These are phyloP conservation scores for Alternaria panax DNA, from an alignment of 2,329 filamentous ascomycete genomes.

Conservation along the genomic window DNA sequence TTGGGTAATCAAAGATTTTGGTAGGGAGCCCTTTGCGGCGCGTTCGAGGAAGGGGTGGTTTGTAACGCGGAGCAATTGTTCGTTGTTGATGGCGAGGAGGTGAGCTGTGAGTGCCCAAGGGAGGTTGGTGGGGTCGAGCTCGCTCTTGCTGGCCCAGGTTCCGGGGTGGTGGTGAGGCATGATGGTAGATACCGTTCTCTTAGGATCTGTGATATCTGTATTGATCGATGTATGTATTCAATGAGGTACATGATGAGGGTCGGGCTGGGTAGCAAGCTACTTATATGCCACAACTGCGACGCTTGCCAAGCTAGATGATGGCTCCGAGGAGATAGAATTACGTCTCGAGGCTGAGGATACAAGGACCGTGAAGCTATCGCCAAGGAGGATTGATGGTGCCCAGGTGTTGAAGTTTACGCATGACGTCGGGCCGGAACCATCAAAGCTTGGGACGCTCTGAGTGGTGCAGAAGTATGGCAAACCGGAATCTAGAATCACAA, in stretches of 20 bases:
- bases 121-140: slow-evolving; percentile 27
- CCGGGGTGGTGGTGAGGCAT: slow-evolving; percentile 30
- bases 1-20: slow-evolving; percentile 39
- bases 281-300: slow-evolving; percentile 11
- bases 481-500: slow-evolving; percentile 17
- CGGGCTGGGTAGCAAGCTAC: background rate
- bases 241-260: slow-evolving; percentile 20
- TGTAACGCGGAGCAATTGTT: slow-evolving; percentile 41
- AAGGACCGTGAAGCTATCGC: slow-evolving; percentile 16
- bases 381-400: slow-evolving; percentile 11
- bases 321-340: slow-evolving; percentile 9
- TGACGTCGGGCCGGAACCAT: slow-evolving; percentile 23
- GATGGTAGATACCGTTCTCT: slow-evolving; percentile 20
- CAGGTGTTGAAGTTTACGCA: slow-evolving; percentile 8
- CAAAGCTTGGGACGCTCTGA: slow-evolving; percentile 4
- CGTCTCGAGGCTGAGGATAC: slow-evolving; percentile 18
- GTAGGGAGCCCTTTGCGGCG: slow-evolving; percentile 41
- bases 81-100: slow-evolving; percentile 35
- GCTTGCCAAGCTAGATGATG: slow-evolving; percentile 16
- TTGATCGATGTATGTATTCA: slow-evolving; percentile 24
- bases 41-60: slow-evolving; percentile 40
- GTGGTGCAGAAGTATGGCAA: background rate
- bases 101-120: slow-evolving; percentile 42
- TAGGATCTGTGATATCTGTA: slow-evolving; percentile 22
- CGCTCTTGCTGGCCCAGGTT: slow-evolving; percentile 20